These are phyloP conservation scores for Syzygium jambos DNA, from an alignment of 345 rosid genomes.

Conservation along the genomic window DNA sequence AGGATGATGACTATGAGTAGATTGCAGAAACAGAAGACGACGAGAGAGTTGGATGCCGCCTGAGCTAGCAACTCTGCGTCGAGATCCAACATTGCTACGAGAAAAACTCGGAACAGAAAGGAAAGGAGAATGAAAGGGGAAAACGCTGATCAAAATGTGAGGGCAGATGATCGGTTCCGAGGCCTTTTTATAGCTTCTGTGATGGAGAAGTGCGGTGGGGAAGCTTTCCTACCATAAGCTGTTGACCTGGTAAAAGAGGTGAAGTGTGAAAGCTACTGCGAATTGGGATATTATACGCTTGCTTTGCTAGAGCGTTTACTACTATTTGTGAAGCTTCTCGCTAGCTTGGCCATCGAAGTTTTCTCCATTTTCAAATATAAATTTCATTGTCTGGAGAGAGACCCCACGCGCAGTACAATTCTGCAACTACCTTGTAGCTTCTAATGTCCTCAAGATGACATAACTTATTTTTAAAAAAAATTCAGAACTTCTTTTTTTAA, in stretches of 20 bases:
- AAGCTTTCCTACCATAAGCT: constrained; percentile 17
- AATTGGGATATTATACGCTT: background rate
- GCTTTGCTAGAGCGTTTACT: background rate
- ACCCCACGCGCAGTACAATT: background rate
- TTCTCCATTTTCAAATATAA: background rate
- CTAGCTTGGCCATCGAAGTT: background rate
- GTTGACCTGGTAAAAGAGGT: background rate
- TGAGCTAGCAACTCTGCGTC: constrained; percentile 17
- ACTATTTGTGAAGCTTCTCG: background rate
- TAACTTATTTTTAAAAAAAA: background rate
- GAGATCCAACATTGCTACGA: constrained; percentile 17
- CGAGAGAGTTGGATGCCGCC: constrained; percentile 31
- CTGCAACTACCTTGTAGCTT: background rate
- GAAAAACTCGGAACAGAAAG: background rate
- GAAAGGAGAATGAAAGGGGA: background rate
- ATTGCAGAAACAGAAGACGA: constrained; percentile 41
- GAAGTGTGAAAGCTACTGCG: constrained; percentile 20
- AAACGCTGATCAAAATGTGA: background rate
- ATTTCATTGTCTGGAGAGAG: background rate
- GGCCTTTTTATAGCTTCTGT: background rate
- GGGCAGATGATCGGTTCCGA: background rate
- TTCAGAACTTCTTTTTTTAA: background rate
- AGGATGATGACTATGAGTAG: constrained; percentile 31
- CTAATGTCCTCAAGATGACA: background rate
- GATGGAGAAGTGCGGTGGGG: constrained; percentile 6